phyloP scores from a whole-genome alignment of 2,329 filamentous ascomycete genomes.

The Cladosporium cucumerinum region DNA sequence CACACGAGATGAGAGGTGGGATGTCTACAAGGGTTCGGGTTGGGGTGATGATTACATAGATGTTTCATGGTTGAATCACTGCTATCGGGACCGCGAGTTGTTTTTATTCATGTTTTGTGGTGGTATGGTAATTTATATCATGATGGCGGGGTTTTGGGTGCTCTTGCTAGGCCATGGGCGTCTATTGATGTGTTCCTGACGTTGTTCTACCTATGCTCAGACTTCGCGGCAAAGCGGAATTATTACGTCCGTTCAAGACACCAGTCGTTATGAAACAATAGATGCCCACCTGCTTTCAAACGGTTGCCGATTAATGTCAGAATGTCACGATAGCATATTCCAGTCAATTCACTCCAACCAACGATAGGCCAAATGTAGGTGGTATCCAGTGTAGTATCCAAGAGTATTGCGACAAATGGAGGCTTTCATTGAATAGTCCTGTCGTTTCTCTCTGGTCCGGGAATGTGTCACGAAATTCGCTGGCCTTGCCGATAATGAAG shows the following conservation, averaged over 20 bases:
- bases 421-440: not conserved
- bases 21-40: not conserved
- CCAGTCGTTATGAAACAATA: no score
- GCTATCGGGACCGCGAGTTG: not conserved
- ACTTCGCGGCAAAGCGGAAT: not conserved
- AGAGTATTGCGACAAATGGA: not conserved
- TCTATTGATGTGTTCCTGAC: not conserved
- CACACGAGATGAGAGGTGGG: not conserved
- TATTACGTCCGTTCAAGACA: not conserved
- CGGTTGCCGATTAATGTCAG: not conserved
- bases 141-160: not conserved
- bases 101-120: not conserved
- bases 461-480: not conserved
- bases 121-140: not conserved
- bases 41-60: not conserved
- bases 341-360: not conserved
- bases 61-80: not conserved
- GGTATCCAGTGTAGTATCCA: not conserved
- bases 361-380: not conserved
- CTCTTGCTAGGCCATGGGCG: not conserved
- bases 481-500: not conserved
- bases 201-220: not conserved
- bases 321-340: not conserved
- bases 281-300: not conserved
- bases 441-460: not conserved